Evolutionary conservation across 495 filamentous ascomycete species (phyloP), one percentile per base, ranked within the genome.

Genomic region (Aspergillus indologenus): DNA sequence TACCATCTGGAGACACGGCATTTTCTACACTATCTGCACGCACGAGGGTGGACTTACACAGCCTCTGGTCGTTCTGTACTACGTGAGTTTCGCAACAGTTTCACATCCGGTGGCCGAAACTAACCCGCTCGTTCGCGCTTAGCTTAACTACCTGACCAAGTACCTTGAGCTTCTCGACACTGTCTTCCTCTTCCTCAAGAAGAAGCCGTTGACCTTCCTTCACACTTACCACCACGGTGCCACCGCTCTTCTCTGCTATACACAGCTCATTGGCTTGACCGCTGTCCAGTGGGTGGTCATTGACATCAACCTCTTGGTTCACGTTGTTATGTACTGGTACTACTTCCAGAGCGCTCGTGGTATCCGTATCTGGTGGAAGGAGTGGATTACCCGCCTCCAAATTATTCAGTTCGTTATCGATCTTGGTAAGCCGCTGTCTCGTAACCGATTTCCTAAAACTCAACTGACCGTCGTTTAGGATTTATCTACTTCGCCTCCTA

Each of bases 401-500:
- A 84, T 84, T 54, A 65, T 79, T 42, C 81, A 84, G 66, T 84
- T 84, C 67, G 72, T 84, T 62, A 80, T 84, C 66, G 81, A 83
- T 64, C 75, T 84, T 22, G 81, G 79, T 81, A 69, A 65, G 78
- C 66, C 22, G 12, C 22, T n/a, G 1, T 24, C 15, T 21, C 47
- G 9, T 5, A 22, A 18, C 14, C 52, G 18, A 5, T 53, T 23
- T 8, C 1, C 15, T 21, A 1, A n/a, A 20, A n/a, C 29, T 53
- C 9, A 60, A 54, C 69, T 60, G 55, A 68, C 29, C 22, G 50
- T 17, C 18, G 5, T 14, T 9, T 60, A 91, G 88, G 85, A 64
- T 96, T 95, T 75, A 89, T 96, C 72, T 97, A 96, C 81, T 96
- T 90, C 62, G 94, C 94, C 55, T 94, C 92, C 31, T 97, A 90